Conservation (phyloP, 805 yeast species). For the Metschnikowia hibisci region DNA sequence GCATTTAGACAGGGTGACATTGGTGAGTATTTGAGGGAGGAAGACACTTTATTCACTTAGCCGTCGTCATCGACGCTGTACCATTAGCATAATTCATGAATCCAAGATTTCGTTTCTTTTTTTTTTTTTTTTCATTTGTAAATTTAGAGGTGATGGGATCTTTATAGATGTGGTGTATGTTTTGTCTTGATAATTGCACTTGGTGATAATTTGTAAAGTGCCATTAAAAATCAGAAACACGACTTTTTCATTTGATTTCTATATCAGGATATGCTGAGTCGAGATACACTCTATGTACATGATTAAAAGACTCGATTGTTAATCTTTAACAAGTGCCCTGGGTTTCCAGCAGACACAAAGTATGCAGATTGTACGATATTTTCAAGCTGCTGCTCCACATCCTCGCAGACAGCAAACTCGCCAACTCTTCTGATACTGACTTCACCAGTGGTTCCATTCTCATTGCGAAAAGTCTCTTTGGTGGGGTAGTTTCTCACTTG, state of each 20-base stretch:
- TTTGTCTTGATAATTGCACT: no score
- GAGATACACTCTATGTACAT: slow-evolving; percentile 10
- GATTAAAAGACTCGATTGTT: slow-evolving; percentile 21
- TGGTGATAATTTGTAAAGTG: no score
- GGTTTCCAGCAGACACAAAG: slow-evolving; percentile 39
- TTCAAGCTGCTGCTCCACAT: slow-evolving; percentile 27
- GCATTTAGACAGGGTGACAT: slow-evolving; percentile 97
- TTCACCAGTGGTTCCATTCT: slow-evolving; percentile 6
- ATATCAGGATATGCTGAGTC: no score
- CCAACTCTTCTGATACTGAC: slow-evolving; percentile 13
- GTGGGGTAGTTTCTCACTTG: slow-evolving; percentile 32
- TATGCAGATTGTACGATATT: slow-evolving; percentile 26
- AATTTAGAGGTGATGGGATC: background rate
- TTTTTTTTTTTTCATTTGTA: no score
- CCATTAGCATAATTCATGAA: slow-evolving; percentile 12
- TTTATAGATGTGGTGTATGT: background rate
- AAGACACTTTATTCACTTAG: slow-evolving; percentile 86
- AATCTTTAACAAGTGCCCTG: slow-evolving; percentile 33
- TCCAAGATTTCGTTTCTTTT: background rate
- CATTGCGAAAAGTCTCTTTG: slow-evolving; percentile 20
- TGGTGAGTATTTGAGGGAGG: slow-evolving; percentile 97
- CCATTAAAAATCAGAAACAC: background rate
- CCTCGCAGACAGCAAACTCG: slow-evolving; percentile 17
- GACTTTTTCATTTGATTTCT: background rate
- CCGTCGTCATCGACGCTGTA: slow-evolving; percentile 2